Percentiles rank a stretch among this genome's conserved stretches.
These are phyloP conservation scores for Geoglossum glabrum DNA, from an alignment of 495 filamentous ascomycete genomes.

Conservation along the genomic window DNA sequence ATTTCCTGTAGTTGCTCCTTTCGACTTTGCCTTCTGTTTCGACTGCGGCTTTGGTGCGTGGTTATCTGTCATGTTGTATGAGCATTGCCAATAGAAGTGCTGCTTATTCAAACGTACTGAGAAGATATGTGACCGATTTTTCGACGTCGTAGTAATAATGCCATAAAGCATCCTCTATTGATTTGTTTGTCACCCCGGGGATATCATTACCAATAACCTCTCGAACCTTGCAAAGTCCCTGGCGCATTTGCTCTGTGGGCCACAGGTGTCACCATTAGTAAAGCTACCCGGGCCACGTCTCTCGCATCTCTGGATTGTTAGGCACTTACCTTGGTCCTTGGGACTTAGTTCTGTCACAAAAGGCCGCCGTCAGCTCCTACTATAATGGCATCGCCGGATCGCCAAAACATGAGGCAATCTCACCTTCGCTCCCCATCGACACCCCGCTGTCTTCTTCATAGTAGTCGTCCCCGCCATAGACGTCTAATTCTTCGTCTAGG, in stretches of 20 bases:
- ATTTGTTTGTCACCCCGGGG: slow-evolving; percentile 35
- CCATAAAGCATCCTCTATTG: slow-evolving; percentile 82
- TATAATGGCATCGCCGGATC: not conserved
- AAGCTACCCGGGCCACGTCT: not conserved
- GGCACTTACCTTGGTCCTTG: slow-evolving; percentile 34
- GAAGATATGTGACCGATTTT: slow-evolving; percentile 62
- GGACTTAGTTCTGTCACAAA: slow-evolving; percentile 26
- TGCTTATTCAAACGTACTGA: slow-evolving; percentile 25
- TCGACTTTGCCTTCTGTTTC: not conserved
- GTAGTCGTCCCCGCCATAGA: slow-evolving; percentile 33
- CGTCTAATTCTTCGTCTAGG: slow-evolving; percentile 36
- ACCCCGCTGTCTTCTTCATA: slow-evolving; percentile 13
- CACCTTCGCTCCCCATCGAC: not conserved
- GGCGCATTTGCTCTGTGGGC: slow-evolving; percentile 29
- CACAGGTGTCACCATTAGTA: not conserved
- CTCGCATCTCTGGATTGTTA: slow-evolving; percentile 9
- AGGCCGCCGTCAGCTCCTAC: not conserved
- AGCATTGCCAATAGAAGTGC: not conserved
- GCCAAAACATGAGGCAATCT: not conserved
- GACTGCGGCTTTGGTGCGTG: slow-evolving; percentile 10
- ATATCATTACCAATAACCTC: slow-evolving; percentile 30
- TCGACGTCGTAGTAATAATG: slow-evolving; percentile 88
- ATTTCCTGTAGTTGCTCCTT: not conserved
- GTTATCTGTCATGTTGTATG: slow-evolving; percentile 14
- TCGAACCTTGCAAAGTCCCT: slow-evolving; percentile 34